These are phyloP conservation scores for Arthrobotrys pseudoclavata DNA, from an alignment of 2,329 filamentous ascomycete genomes.

Conservation along the genomic window DNA sequence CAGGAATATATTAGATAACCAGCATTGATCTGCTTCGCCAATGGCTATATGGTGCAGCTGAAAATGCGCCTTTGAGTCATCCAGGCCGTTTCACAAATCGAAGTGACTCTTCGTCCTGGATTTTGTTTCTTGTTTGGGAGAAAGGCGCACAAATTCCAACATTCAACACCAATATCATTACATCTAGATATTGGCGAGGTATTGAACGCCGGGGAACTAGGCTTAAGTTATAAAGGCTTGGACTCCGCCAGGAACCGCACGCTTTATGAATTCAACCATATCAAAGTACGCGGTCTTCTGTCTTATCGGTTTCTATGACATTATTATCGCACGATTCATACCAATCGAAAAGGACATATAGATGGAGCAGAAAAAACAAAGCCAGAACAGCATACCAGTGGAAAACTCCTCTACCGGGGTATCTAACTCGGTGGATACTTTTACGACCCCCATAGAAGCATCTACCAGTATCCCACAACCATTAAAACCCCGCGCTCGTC, in stretches of 20 bases:
- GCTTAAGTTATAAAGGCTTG: not conserved
- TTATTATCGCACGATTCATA: not conserved
- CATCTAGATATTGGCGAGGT: not conserved
- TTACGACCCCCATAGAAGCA: not conserved
- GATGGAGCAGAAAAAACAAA: not conserved
- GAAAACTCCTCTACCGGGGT: not conserved
- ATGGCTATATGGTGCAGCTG: not conserved
- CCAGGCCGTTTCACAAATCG: slow-evolving; percentile 6
- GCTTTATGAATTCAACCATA: not conserved
- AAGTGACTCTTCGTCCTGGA: slow-evolving; percentile 27
- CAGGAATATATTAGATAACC: too few species aligned
- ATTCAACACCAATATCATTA: slow-evolving; percentile 27
- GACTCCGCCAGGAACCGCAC: not conserved
- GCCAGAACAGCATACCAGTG: not conserved
- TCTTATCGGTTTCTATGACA: not conserved
- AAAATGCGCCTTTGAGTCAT: slow-evolving; percentile 30
- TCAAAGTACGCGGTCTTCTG: not conserved
- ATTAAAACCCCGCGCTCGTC: slow-evolving; percentile 24
- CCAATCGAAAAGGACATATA: not conserved
- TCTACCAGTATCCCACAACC: slow-evolving; percentile 8
- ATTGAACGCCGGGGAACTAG: too few species aligned
- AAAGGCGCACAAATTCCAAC: slow-evolving; percentile 28
- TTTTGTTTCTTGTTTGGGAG: not conserved
- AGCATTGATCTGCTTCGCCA: too few species aligned
- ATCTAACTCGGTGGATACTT: not conserved